Evolutionary conservation across 345 rosid species (phyloP).

Genomic region (Clausena lansium): DNA sequence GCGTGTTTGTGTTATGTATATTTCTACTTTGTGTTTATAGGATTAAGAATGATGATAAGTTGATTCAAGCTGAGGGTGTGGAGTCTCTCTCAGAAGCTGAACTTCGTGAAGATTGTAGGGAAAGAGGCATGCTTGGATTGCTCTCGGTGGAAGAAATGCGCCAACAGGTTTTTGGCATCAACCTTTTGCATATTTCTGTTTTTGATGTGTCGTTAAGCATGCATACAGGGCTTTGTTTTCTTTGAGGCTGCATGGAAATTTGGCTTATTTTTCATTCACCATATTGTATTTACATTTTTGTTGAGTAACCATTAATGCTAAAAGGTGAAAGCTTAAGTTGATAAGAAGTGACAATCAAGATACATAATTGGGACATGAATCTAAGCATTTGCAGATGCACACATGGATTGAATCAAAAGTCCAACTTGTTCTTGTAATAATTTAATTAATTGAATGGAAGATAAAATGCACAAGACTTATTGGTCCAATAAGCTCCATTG

Average conservation of each 20-base stretch:
- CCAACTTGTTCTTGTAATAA: not conserved
- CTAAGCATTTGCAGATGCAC: not conserved
- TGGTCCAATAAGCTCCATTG: not conserved
- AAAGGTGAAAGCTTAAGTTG: not conserved
- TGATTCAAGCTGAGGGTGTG: conserved; percentile 68
- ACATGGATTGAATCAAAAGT: not conserved
- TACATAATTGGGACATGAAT: not conserved
- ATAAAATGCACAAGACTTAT: not conserved
- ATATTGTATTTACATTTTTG: not conserved
- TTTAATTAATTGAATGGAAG: not conserved
- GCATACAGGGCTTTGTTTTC: no score
- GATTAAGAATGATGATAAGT: conserved; percentile 66
- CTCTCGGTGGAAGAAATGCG: conserved; percentile 74
- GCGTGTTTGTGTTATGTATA: not conserved
- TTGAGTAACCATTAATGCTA: not conserved
- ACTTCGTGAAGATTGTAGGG: conserved; percentile 77
- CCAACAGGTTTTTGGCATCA: conserved; percentile 47
- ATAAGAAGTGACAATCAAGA: not conserved
- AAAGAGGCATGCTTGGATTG: conserved; percentile 70
- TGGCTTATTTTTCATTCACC: not conserved
- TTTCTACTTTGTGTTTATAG: conserved; percentile 20
- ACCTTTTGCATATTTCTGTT: not conserved
- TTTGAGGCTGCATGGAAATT: not conserved
- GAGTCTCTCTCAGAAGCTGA: conserved; percentile 73
- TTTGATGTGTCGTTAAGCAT: not conserved